These are phyloP conservation scores for Grigorovia transvaalensis DNA, from an alignment of 805 yeast genomes.

Conservation along the genomic window DNA sequence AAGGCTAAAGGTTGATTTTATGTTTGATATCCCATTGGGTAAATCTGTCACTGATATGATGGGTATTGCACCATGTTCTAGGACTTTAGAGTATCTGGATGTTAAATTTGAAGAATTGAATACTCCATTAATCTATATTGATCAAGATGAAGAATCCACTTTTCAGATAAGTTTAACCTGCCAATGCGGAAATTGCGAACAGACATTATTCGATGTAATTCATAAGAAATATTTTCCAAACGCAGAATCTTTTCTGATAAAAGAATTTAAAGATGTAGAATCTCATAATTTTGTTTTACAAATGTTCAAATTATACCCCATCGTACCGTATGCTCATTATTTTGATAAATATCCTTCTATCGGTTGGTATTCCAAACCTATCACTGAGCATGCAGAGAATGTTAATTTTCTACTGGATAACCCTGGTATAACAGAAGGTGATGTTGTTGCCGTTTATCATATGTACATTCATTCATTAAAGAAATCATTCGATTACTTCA, in stretches of 20 bases:
- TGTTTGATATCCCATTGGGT: conserved; percentile 18
- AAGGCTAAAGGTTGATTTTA: conserved; percentile 29
- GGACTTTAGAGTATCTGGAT: conserved; percentile 27
- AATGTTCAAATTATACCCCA: conserved; percentile 23
- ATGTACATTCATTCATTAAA: conserved; percentile 28
- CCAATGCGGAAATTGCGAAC: conserved; percentile 20
- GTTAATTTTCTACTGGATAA: conserved; percentile 17
- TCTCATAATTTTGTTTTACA: conserved; percentile 23
- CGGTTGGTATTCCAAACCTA: conserved; percentile 26
- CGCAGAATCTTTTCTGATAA: conserved; percentile 16
- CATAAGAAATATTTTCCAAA: conserved; percentile 24
- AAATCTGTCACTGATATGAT: conserved; percentile 13
- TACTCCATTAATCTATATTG: conserved; percentile 15
- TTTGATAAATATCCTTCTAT: conserved; percentile 30
- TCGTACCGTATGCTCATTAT: conserved; percentile 31
- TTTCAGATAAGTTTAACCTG: conserved; percentile 16
- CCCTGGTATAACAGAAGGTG: conserved; percentile 12
- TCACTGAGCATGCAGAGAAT: conserved; percentile 17
- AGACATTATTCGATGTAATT: conserved; percentile 21
- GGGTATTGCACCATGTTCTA: conserved; percentile 16
- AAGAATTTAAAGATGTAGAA: conserved; percentile 15
- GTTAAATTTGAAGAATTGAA: conserved; percentile 19
- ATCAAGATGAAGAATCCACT: conserved; percentile 12
- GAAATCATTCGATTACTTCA: conserved; percentile 25
- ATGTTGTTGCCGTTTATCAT: conserved; percentile 26